Evolutionary conservation across 177 flowering plant genomes (phyloP).

Genomic region (Vitis hybrid): DNA sequence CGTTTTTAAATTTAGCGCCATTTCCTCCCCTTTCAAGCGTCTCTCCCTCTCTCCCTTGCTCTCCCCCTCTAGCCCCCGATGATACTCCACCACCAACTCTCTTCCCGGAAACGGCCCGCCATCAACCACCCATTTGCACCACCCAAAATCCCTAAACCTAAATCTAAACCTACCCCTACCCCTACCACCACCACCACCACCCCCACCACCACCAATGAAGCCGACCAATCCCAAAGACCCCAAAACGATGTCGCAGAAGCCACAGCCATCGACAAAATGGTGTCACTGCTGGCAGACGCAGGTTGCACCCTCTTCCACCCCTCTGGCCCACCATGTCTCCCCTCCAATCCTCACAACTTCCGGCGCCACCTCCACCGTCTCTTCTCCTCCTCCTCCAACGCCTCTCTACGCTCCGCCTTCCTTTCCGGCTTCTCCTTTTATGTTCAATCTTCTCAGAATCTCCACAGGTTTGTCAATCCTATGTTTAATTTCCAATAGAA

Average conservation of each 20-base stretch:
- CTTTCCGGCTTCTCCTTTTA: slow-evolving; percentile 58
- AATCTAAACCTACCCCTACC: not conserved
- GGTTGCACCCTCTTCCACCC: slow-evolving; percentile 70
- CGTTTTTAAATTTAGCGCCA: too few relatives aligned
- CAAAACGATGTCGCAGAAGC: slow-evolving; percentile 2
- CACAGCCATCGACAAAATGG: slow-evolving; percentile 36
- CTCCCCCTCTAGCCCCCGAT: slow-evolving; percentile 2
- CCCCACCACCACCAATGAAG: slow-evolving; percentile 2
- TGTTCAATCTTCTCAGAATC: slow-evolving; percentile 36
- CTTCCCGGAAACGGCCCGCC: slow-evolving; percentile 33
- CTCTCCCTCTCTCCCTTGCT: too few relatives aligned
- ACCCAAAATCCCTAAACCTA: slow-evolving; percentile 27
- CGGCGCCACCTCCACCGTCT: slow-evolving; percentile 51
- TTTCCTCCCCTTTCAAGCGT: too few relatives aligned
- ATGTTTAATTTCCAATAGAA: not conserved
- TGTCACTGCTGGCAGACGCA: slow-evolving; percentile 63
- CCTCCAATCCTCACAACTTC: slow-evolving; percentile 53
- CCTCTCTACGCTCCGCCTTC: slow-evolving; percentile 47
- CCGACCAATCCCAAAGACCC: not conserved
- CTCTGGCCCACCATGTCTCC: slow-evolving; percentile 58
- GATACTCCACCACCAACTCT: slow-evolving; percentile 23
- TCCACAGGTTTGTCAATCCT: slow-evolving; percentile 40
- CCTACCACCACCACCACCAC: not conserved
- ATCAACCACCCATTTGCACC: slow-evolving; percentile 21
- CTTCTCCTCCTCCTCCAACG: slow-evolving; percentile 37